Conservation (phyloP, 2,329 filamentous ascomycete species). For the Gremmenia infestans region DNA sequence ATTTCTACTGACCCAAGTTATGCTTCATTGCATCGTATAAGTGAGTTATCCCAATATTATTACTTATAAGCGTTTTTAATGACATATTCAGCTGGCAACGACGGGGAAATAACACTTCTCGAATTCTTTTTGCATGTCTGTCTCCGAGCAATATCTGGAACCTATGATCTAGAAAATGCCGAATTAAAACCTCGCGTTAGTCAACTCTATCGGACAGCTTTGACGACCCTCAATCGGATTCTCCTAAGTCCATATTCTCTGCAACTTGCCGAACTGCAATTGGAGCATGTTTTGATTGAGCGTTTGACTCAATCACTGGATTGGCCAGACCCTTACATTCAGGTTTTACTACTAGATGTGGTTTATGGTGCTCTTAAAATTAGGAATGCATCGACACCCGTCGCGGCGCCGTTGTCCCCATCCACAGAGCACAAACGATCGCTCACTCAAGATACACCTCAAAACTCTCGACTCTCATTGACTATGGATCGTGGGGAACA, state of each 20-base stretch:
- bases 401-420: conserved; percentile 20
- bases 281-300: conserved; percentile 68
- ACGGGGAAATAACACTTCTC: conserved; percentile 57
- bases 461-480: conserved; percentile 40
- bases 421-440: conserved; percentile 25
- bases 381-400: conserved; percentile 37
- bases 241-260: conserved; percentile 58
- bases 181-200: conserved; percentile 48
- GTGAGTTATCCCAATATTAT: conserved; percentile 41
- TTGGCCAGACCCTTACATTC: conserved; percentile 63
- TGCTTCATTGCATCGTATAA: conserved; percentile 40
- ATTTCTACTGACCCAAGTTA: conserved; percentile 44
- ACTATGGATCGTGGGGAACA: conserved; percentile 39
- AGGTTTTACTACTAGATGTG: conserved; percentile 74
- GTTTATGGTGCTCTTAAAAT: conserved; percentile 70
- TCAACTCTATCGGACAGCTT: conserved; percentile 64
- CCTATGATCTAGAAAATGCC: conserved; percentile 33
- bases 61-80: conserved; percentile 4
- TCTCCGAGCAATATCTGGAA: conserved; percentile 53
- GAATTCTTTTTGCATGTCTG: conserved; percentile 64
- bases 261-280: conserved; percentile 54
- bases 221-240: conserved; percentile 67
- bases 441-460: conserved; percentile 27
- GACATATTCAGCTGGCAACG: conserved; percentile 42
- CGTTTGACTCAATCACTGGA: conserved; percentile 58